Percentiles rank a stretch among this genome's conserved stretches.
These are phyloP conservation scores for Pseudoscleropodium purum DNA, from an alignment of 225 moss, liverwort and hornwort species.

Conservation along the genomic window DNA sequence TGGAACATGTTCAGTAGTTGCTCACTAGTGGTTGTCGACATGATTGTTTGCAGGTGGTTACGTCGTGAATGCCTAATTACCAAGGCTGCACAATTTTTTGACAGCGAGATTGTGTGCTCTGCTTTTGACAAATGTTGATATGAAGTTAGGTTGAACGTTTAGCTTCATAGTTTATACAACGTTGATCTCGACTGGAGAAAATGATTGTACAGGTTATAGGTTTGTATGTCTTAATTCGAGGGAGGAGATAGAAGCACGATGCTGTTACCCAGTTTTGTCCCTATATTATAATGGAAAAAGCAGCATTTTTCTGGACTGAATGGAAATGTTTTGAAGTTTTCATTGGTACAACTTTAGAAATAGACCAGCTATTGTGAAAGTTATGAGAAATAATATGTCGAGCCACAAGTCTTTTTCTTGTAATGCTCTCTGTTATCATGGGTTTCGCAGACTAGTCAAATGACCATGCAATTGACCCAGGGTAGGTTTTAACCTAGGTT, in stretches of 20 bases:
- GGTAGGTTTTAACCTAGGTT: neutral
- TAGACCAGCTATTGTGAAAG: neutral
- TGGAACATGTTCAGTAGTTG: neutral
- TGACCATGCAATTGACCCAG: neutral
- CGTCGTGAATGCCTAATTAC: constrained; percentile 25
- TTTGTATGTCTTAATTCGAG: too few species aligned
- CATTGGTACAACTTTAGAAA: too few species aligned
- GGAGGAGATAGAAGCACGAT: neutral
- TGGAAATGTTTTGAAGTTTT: neutral
- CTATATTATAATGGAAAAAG: neutral
- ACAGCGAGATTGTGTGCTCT: neutral
- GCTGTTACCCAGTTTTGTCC: neutral
- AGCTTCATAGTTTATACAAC: neutral
- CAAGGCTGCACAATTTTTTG: neutral
- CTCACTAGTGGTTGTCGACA: neutral
- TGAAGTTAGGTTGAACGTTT: neutral
- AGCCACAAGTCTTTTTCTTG: too few species aligned
- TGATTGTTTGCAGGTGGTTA: constrained; percentile 22
- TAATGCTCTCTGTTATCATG: neutral
- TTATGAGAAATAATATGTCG: too few species aligned
- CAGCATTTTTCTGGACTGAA: neutral
- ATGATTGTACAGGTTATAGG: too few species aligned
- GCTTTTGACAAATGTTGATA: neutral
- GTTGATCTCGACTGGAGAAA: neutral
- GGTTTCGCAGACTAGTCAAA: neutral